phyloP scores from a whole-genome alignment of 176 grass and related monocot genomes.

The Triticum monococcum region DNA sequence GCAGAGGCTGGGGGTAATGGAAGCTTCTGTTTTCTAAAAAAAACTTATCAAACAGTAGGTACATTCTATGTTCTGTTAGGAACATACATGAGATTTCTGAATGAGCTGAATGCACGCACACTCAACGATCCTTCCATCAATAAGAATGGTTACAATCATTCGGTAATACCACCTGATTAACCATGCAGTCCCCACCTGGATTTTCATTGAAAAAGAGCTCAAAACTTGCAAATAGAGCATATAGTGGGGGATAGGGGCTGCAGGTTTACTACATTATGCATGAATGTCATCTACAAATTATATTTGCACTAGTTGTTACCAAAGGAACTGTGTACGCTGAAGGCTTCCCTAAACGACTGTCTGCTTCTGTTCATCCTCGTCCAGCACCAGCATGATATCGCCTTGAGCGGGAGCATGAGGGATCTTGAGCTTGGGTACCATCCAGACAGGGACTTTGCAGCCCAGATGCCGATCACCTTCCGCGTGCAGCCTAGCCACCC shows the following conservation, averaged over 20 bases:
- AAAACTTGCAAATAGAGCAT: neutral
- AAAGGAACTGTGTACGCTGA: neutral
- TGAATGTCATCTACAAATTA: neutral
- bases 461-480: conserved; percentile 90
- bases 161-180: neutral
- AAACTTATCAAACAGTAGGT: neutral
- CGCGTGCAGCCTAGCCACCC: conserved; percentile 86
- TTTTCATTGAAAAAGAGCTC: neutral
- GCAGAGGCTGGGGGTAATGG: neutral
- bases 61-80: neutral
- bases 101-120: neutral
- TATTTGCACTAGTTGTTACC: neutral
- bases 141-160: neutral
- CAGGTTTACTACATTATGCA: neutral
- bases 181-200: neutral
- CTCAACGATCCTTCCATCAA: neutral
- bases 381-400: conserved; percentile 74
- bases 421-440: conserved; percentile 80
- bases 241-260: neutral
- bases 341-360: neutral
- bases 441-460: conserved; percentile 66
- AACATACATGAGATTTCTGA: neutral
- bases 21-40: neutral
- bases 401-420: conserved; percentile 65
- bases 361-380: neutral